Evolutionary conservation across 306 rosid genomes (phyloP).

Genomic region (Aeschynomene evenia): DNA sequence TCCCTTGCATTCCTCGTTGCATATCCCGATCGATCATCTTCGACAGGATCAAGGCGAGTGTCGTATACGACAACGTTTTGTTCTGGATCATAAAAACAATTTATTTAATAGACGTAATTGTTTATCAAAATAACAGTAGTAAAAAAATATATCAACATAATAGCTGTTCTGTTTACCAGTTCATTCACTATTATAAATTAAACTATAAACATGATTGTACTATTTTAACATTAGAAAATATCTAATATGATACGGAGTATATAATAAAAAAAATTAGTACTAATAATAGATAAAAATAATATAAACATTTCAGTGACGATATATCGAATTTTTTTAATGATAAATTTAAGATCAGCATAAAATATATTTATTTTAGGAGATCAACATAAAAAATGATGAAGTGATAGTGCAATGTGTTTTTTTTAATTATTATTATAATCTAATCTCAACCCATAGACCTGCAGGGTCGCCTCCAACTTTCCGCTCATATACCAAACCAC

Average conservation of each 20-base stretch:
- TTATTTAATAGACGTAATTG: background rate
- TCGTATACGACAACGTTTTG: slow-evolving; percentile 49
- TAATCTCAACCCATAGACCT: background rate
- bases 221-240: no score
- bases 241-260: no score
- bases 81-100: slow-evolving; percentile 19
- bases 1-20: slow-evolving; percentile 4
- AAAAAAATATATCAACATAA: background rate
- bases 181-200: background rate
- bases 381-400: no score
- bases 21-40: slow-evolving; percentile 17
- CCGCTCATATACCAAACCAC: background rate
- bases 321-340: no score
- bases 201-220: background rate
- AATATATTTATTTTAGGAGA: no score
- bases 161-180: background rate
- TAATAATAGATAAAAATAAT: no score
- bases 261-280: no score
- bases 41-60: slow-evolving; percentile 36
- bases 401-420: no score
- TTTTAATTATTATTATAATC: background rate
- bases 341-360: no score
- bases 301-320: no score
- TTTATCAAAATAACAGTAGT: background rate
- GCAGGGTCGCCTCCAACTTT: background rate